These are phyloP conservation scores for Pichia cactophila DNA, from an alignment of 1,139 yeast genomes.

Conservation along the genomic window DNA sequence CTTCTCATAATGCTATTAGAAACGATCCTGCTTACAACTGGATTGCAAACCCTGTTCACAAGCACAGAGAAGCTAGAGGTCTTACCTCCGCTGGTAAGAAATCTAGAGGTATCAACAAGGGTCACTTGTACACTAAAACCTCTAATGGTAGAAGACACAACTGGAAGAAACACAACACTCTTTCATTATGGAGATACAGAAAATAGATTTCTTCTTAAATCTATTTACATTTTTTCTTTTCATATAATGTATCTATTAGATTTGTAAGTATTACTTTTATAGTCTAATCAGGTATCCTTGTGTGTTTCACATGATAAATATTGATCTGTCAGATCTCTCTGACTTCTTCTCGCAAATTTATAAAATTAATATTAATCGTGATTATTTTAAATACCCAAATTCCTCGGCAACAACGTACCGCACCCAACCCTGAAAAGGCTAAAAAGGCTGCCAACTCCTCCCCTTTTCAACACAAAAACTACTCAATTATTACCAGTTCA, in stretches of 20 bases:
- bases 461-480: neutral
- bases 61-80: constrained; percentile 99
- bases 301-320: too few species aligned
- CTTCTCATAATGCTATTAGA: constrained; percentile 98
- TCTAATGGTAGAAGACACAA: constrained; percentile 97
- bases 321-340: neutral
- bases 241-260: neutral
- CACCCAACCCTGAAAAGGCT: neutral
- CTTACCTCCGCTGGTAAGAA: constrained; percentile 97
- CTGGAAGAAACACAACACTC: constrained; percentile 99
- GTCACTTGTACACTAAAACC: constrained; percentile 98
- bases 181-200: constrained; percentile 99
- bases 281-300: neutral
- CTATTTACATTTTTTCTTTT: neutral
- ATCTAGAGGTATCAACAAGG: constrained; percentile 99
- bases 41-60: constrained; percentile 99
- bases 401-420: neutral
- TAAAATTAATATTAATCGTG: too few species aligned
- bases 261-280: too few species aligned
- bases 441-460: neutral
- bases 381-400: too few species aligned
- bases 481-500: neutral
- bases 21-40: constrained; percentile 99
- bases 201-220: constrained; percentile 42
- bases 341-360: neutral